Evolutionary conservation across 176 grass and related monocot genomes (phyloP).

Genomic region (Avena sativa): DNA sequence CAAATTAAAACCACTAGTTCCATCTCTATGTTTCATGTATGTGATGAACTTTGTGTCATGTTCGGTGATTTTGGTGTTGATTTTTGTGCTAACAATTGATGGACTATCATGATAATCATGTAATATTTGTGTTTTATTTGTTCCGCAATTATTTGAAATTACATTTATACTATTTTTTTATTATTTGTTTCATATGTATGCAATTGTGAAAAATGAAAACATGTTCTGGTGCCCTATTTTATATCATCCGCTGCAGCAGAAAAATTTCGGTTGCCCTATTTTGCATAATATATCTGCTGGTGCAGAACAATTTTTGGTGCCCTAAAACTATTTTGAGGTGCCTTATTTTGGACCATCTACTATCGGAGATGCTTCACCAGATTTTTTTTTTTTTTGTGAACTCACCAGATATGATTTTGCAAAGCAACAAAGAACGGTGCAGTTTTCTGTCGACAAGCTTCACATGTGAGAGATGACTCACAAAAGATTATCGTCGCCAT

Average conservation of each 20-base stretch:
- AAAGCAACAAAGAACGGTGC: conserved; percentile 5
- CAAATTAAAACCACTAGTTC: neutral
- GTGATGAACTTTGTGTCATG: neutral
- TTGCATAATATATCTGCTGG: too few relatives aligned
- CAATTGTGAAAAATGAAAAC: too few relatives aligned
- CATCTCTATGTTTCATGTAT: neutral
- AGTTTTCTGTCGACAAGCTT: neutral
- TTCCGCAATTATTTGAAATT: neutral
- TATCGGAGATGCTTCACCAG: too few relatives aligned
- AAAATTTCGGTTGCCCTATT: too few relatives aligned
- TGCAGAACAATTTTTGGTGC: too few relatives aligned
- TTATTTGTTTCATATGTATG: neutral
- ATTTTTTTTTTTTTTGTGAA: too few relatives aligned
- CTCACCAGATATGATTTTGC: neutral
- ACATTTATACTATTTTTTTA: neutral
- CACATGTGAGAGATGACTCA: neutral
- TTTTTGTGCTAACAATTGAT: neutral
- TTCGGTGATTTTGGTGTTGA: neutral
- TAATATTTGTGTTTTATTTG: neutral
- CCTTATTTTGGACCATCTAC: too few relatives aligned
- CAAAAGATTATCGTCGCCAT: neutral
- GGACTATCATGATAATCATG: neutral
- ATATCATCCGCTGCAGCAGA: too few relatives aligned
- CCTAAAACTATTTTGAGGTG: too few relatives aligned
- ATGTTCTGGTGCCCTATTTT: too few relatives aligned